Percentiles rank a stretch among this genome's conserved stretches.
Conservation (phyloP, 2,329 filamentous ascomycete genomes). For the Drechslerella dactyloides region DNA sequence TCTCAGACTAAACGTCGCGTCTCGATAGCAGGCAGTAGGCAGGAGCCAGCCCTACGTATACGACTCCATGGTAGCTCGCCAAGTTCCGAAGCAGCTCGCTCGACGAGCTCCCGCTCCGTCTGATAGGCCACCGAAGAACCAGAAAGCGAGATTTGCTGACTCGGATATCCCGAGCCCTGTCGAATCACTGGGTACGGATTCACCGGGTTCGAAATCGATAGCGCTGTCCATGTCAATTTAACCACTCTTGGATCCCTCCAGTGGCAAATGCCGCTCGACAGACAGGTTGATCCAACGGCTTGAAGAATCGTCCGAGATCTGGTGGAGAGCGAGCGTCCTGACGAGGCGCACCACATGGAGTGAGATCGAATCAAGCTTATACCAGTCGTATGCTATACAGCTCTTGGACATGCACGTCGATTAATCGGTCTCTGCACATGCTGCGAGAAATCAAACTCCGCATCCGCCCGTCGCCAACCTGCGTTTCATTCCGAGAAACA, state of each 20-base stretch:
- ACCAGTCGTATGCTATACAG: background rate
- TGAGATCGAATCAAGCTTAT: background rate
- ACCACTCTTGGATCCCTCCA: too few species aligned
- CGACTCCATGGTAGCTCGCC: slow-evolving; percentile 10
- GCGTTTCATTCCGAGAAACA: background rate
- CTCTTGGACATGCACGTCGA: too few species aligned
- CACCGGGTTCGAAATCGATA: slow-evolving; percentile 23
- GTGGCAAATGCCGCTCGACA: slow-evolving; percentile 1
- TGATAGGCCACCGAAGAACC: slow-evolving; percentile 3
- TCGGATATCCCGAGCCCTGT: slow-evolving; percentile 22
- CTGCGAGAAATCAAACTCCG: slow-evolving; percentile 11
- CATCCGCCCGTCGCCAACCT: slow-evolving; percentile 8
- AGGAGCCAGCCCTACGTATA: background rate
- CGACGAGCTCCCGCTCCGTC: slow-evolving; percentile 4
- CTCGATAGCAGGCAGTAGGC: background rate
- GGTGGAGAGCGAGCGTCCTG: background rate
- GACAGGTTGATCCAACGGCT: background rate
- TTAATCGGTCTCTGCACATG: background rate
- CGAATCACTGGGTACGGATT: background rate
- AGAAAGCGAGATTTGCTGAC: slow-evolving; percentile 17
- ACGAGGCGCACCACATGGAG: background rate
- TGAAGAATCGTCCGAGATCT: background rate
- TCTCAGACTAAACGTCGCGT: slow-evolving; percentile 16
- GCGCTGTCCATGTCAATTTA: slow-evolving; percentile 18
- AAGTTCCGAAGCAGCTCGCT: slow-evolving; percentile 48